These are phyloP conservation scores for Fusarium sp. DNA, from an alignment of 2,329 filamentous ascomycete species.

Conservation along the genomic window DNA sequence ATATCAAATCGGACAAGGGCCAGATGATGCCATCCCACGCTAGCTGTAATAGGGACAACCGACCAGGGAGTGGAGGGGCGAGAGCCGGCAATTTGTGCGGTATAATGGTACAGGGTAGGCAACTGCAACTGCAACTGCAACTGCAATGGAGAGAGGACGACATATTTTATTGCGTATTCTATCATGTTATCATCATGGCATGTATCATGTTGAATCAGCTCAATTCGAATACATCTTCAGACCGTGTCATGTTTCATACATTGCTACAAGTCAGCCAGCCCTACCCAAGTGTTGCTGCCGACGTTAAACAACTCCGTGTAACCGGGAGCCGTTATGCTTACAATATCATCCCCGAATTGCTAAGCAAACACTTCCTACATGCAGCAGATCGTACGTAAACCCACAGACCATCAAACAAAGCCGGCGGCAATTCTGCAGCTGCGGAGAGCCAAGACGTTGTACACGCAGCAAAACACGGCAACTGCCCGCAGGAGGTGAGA, in stretches of 20 bases:
- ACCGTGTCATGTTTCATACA: too few species aligned
- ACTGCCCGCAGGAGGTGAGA: not conserved
- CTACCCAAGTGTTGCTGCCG: not conserved
- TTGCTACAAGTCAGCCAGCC: not conserved
- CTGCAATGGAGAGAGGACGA: too few species aligned
- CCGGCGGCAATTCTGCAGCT: not conserved
- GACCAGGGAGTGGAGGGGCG: not conserved
- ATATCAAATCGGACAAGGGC: conserved; percentile 39
- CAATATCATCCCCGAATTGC: conserved; percentile 22
- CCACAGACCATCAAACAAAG: not conserved
- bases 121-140: too few species aligned
- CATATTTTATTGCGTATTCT: not conserved
- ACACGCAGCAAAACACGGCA: not conserved
- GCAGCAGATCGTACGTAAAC: conserved; percentile 9
- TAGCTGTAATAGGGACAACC: conserved; percentile 31
- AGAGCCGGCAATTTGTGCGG: conserved; percentile 3
- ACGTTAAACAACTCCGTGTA: not conserved
- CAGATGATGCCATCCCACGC: conserved; percentile 43
- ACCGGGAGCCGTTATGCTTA: conserved; percentile 14
- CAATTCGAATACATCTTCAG: too few species aligned
- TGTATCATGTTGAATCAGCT: not conserved
- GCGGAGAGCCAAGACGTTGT: not conserved
- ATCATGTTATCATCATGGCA: not conserved
- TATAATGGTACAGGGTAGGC: conserved; percentile 13
- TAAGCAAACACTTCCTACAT: conserved; percentile 5